Conservation (phyloP, 192 early-diverging fungal genomes). For the Phlyctochytrium planicorne region DNA sequence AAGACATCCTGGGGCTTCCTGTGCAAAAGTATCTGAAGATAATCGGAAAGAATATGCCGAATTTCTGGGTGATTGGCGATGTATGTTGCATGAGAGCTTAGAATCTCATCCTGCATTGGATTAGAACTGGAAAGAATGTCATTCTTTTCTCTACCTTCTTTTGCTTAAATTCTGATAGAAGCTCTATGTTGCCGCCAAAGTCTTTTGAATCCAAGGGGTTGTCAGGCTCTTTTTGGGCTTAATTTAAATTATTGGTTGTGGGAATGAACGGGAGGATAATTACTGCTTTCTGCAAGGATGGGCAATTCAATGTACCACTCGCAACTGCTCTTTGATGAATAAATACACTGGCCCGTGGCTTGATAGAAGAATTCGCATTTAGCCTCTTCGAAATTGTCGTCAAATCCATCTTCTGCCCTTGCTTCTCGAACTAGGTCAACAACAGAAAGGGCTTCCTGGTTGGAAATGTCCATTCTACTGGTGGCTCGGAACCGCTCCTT, state of each 20-base stretch:
- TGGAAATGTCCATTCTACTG: not conserved
- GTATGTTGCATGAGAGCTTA: slow-evolving; percentile 30
- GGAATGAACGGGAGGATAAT: not conserved
- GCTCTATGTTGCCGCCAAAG: slow-evolving; percentile 43
- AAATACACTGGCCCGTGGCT: not conserved
- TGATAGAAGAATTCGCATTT: not conserved
- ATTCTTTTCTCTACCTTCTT: slow-evolving; percentile 24
- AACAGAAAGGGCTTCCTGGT: not conserved
- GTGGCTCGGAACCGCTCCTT: too few species aligned
- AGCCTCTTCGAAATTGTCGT: not conserved
- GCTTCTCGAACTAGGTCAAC: not conserved
- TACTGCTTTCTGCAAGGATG: too few species aligned
- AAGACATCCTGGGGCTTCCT: slow-evolving; percentile 48
- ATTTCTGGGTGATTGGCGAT: slow-evolving; percentile 39
- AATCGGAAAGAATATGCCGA: slow-evolving; percentile 44
- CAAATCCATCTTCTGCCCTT: slow-evolving; percentile 6
- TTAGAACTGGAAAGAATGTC: not conserved
- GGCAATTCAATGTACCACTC: not conserved
- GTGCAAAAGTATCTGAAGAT: slow-evolving; percentile 46
- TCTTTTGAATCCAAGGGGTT: slow-evolving; percentile 5
- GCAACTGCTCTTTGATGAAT: not conserved
- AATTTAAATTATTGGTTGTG: not conserved
- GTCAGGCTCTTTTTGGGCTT: not conserved
- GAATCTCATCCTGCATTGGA: slow-evolving; percentile 28
- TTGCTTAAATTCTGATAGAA: slow-evolving; percentile 40